A percentile compares a stretch with the other conserved stretches of the same genome.
These are phyloP conservation scores for Ehretia macrophylla DNA, from an alignment of 257 asterid genomes.

Conservation along the genomic window DNA sequence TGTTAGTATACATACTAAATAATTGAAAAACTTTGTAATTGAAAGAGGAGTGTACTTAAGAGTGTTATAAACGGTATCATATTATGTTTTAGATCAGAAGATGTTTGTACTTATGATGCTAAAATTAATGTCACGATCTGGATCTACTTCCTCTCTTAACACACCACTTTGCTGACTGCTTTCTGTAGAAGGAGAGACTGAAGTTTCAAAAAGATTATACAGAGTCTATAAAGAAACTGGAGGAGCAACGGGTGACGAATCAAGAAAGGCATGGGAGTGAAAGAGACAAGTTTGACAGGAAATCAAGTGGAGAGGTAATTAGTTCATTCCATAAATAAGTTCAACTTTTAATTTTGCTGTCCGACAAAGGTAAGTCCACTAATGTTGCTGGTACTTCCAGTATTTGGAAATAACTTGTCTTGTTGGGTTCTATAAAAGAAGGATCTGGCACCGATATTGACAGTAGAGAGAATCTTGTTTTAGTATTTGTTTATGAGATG, in stretches of 20 bases:
- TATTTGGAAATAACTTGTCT: too few species aligned
- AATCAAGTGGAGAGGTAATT: conserved; percentile 22
- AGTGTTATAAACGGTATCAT: too few species aligned
- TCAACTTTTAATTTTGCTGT: conserved; percentile 5
- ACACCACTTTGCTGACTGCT: neutral
- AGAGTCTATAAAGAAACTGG: conserved; percentile 50
- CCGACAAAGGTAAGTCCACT: neutral
- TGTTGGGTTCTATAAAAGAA: too few species aligned
- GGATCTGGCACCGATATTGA: too few species aligned
- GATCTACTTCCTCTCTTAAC: neutral
- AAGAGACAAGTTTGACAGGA: conserved; percentile 30
- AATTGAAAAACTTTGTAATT: neutral
- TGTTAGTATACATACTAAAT: too few species aligned
- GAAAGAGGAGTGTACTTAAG: too few species aligned
- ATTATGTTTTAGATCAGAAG: too few species aligned
- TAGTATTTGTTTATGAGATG: too few species aligned
- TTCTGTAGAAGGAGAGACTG: conserved; percentile 55
- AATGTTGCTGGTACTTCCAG: too few species aligned
- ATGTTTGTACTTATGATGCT: neutral
- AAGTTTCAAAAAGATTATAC: conserved; percentile 44
- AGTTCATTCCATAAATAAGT: conserved; percentile 12
- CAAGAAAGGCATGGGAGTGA: conserved; percentile 44
- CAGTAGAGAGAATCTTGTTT: too few species aligned
- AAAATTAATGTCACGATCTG: too few species aligned
- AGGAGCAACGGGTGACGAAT: conserved; percentile 46